Percentiles rank a stretch among this genome's conserved stretches.
These are phyloP conservation scores for Ascochyta clinopodiicola DNA, from an alignment of 2,329 filamentous ascomycete genomes.

Conservation along the genomic window DNA sequence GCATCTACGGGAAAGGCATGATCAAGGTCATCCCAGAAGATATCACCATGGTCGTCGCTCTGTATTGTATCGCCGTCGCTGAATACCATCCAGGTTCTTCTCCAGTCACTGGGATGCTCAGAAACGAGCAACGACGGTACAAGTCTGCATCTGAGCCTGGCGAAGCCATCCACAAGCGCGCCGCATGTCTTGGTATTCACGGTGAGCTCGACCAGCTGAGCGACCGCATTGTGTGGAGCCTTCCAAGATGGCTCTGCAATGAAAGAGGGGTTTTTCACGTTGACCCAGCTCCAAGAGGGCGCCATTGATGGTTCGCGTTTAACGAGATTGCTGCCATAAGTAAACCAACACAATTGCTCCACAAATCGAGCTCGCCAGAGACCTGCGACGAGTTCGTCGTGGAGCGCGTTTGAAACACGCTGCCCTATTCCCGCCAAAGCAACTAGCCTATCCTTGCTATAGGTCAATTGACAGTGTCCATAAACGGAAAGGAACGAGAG, in stretches of 20 bases:
- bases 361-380: background rate
- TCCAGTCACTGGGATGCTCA: too few species aligned
- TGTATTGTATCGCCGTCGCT: too few species aligned
- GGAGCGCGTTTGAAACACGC: background rate
- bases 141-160: background rate
- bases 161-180: background rate
- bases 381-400: background rate
- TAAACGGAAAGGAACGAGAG: background rate
- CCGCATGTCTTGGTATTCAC: background rate
- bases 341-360: background rate
- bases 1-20: background rate
- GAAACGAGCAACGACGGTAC: background rate
- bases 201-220: background rate
- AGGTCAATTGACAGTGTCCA: background rate
- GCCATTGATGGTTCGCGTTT: background rate
- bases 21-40: too few species aligned
- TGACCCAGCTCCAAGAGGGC: slow-evolving; percentile 1
- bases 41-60: too few species aligned
- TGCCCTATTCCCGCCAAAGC: background rate
- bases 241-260: too few species aligned
- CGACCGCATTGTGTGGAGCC: too few species aligned
- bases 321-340: background rate
- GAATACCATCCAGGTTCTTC: too few species aligned
- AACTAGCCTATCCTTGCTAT: background rate
- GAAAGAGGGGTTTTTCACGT: background rate